Conservation (phyloP, 106 monocot genomes). For the Agapanthus africanus region DNA sequence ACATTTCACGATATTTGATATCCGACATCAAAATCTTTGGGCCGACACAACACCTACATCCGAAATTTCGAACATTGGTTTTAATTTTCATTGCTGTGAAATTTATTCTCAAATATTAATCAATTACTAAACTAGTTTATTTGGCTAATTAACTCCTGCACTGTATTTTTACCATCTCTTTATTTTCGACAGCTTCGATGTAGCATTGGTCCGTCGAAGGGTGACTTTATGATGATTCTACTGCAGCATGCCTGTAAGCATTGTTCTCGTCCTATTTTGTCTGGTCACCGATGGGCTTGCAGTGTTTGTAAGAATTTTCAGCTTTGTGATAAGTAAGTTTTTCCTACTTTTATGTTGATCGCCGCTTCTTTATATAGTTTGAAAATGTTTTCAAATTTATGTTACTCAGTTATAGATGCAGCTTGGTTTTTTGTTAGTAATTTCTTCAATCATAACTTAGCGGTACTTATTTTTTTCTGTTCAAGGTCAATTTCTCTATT, state of each 20-base stretch:
- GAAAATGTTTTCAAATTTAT: background rate
- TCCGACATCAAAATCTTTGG: too few species aligned
- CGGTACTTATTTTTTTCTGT: background rate
- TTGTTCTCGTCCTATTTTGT: conserved; percentile 57
- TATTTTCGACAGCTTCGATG: conserved; percentile 70
- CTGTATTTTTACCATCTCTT: background rate
- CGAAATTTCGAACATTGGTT: too few species aligned
- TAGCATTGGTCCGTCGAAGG: conserved; percentile 61
- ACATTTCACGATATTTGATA: too few species aligned
- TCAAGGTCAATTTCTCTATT: background rate
- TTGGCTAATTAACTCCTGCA: background rate
- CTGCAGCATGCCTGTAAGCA: conserved; percentile 70
- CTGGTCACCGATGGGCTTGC: conserved; percentile 65
- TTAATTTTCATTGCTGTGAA: too few species aligned
- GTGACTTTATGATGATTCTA: conserved; percentile 76
- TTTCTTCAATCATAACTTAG: background rate
- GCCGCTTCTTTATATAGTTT: background rate
- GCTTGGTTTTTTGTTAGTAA: background rate
- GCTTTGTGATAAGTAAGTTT: conserved; percentile 78
- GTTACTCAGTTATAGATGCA: background rate
- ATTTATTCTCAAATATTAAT: background rate
- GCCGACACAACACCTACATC: too few species aligned
- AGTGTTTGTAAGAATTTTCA: conserved; percentile 65
- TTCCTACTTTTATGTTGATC: background rate
- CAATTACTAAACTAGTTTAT: background rate